Evolutionary conservation across 1,284 basidiomycete genomes (phyloP).

Genomic region (Apiotrichum veenhuisii): DNA sequence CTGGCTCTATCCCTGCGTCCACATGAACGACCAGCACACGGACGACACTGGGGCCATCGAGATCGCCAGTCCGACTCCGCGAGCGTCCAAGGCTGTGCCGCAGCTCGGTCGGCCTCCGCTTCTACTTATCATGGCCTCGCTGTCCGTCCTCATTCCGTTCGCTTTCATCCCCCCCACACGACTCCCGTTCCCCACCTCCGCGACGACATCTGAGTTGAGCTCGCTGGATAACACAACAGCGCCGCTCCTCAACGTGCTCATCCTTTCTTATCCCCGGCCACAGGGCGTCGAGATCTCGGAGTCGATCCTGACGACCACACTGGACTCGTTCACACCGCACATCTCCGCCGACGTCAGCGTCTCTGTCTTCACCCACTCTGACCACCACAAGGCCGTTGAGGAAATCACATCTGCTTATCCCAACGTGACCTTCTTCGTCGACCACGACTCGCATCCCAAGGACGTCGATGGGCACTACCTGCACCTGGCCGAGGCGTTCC

Average conservation of each 20-base stretch:
- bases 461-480: constrained; percentile 14
- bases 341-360: neutral
- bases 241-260: constrained; percentile 9
- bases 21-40: neutral
- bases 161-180: neutral
- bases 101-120: neutral
- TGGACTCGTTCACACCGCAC: constrained; percentile 8
- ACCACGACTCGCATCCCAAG: constrained; percentile 7
- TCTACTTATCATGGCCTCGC: neutral
- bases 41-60: too few relatives aligned
- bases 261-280: constrained; percentile 17
- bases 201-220: too few relatives aligned
- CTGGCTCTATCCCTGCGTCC: neutral
- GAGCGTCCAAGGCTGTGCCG: too few relatives aligned
- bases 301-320: constrained; percentile 4
- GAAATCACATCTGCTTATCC: neutral
- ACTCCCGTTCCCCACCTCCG: neutral
- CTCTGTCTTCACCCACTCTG: constrained; percentile 12
- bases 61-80: too few relatives aligned
- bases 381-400: constrained; percentile 1
- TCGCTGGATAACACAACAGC: too few relatives aligned
- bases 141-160: neutral
- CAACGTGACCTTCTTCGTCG: constrained; percentile 4
- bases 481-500: constrained; percentile 15
- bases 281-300: neutral